Conservation (phyloP, 2,329 filamentous ascomycete genomes). For the Diaporthe eres region DNA sequence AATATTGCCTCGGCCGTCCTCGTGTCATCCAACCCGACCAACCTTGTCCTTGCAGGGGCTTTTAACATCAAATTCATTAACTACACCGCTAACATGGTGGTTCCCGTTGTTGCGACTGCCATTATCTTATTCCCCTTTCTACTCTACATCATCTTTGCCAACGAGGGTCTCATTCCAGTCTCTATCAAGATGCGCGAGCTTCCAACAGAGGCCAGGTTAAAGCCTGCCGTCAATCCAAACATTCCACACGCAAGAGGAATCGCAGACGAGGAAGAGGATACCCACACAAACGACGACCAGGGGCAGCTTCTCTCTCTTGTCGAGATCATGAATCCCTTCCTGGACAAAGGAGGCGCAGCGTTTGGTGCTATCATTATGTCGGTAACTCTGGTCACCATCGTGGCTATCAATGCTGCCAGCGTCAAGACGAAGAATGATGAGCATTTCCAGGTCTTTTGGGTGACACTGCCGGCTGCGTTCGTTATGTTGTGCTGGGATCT, state of each 20-base stretch:
- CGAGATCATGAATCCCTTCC: conserved; percentile 82
- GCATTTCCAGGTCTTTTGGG: conserved; percentile 73
- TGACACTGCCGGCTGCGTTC: conserved; percentile 77
- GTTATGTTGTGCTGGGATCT: conserved; percentile 80
- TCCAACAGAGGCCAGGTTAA: conserved; percentile 61
- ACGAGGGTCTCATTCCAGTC: conserved; percentile 39
- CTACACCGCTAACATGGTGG: conserved; percentile 83
- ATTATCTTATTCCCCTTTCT: conserved; percentile 79
- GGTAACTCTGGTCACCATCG: conserved; percentile 74
- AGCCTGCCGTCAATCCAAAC: conserved; percentile 77
- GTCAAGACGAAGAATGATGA: conserved; percentile 57
- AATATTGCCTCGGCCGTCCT: conserved; percentile 83
- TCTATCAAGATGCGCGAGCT: conserved; percentile 79
- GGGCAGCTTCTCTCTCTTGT: conserved; percentile 59
- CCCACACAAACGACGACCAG: background rate
- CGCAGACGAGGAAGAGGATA: conserved; percentile 63
- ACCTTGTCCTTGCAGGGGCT: conserved; percentile 80
- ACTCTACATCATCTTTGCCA: conserved; percentile 70
- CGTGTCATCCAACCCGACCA: conserved; percentile 84
- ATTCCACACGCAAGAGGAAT: conserved; percentile 74
- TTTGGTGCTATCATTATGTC: conserved; percentile 78
- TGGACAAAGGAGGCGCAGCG: conserved; percentile 75
- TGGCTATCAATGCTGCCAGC: conserved; percentile 75
- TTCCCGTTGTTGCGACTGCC: conserved; percentile 76
- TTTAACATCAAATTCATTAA: conserved; percentile 80